Evolutionary conservation across 108 stramenopile genomes (phyloP).

Genomic region (Cyclotella cryptica): DNA sequence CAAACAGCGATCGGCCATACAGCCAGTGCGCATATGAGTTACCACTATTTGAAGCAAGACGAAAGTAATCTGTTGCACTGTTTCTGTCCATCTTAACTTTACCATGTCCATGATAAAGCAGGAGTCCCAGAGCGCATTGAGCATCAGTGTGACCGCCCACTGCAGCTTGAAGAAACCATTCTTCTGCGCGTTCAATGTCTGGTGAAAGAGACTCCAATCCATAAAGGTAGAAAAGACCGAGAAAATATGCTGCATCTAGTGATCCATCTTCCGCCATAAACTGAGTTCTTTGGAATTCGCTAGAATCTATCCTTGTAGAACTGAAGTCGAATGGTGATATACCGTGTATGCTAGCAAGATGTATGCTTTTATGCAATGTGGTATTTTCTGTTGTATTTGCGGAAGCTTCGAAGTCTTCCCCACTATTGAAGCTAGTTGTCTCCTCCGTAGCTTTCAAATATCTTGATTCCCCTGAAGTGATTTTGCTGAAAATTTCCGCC

Average conservation of each 20-base stretch:
- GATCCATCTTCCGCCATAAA: constrained; percentile 4
- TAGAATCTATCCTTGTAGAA: not conserved
- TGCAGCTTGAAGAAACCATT: constrained; percentile 20
- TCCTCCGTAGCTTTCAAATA: too few species aligned
- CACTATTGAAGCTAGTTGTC: too few species aligned
- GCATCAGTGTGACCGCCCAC: constrained; percentile 23
- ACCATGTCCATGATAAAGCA: constrained; percentile 16
- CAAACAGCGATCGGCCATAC: constrained; percentile 11
- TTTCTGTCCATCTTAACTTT: constrained; percentile 5
- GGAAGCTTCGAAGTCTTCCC: too few species aligned
- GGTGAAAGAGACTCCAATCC: constrained; percentile 13
- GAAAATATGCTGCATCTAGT: constrained; percentile 15
- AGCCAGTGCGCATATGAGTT: constrained; percentile 28
- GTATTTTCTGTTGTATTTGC: too few species aligned
- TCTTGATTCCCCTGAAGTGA: not conserved
- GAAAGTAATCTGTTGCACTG: constrained; percentile 13
- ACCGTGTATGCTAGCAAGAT: not conserved
- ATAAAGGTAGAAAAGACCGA: constrained; percentile 27
- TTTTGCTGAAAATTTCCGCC: too few species aligned
- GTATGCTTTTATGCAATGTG: not conserved
- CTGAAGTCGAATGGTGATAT: not conserved
- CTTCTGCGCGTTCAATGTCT: constrained; percentile 1
- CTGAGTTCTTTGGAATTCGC: not conserved
- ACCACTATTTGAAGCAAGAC: constrained; percentile 20
- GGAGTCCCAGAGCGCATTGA: constrained; percentile 12